These are phyloP conservation scores for Mycena epipterygia DNA, from an alignment of 768 basidiomycete genomes.

Conservation along the genomic window DNA sequence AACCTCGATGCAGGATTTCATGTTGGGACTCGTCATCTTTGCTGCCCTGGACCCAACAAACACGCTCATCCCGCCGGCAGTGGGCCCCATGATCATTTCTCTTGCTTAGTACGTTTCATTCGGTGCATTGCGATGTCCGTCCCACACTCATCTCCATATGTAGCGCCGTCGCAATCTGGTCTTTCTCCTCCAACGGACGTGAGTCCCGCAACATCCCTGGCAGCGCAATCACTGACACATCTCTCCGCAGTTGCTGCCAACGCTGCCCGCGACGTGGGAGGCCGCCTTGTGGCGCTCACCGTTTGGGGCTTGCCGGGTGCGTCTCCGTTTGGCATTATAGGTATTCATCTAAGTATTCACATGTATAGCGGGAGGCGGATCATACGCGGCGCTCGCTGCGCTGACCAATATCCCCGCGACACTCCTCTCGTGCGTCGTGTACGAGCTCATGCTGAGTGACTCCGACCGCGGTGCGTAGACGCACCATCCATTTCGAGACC, in stretches of 20 bases:
- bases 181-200: constrained; percentile 63
- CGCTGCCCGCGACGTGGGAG: constrained; percentile 77
- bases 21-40: constrained; percentile 67
- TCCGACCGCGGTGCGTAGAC: constrained; percentile 69
- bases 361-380: constrained; percentile 37
- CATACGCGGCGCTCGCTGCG: constrained; percentile 74
- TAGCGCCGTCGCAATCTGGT: constrained; percentile 73
- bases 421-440: constrained; percentile 64
- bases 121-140: constrained; percentile 36
- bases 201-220: neutral
- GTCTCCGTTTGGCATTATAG: neutral
- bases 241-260: constrained; percentile 64
- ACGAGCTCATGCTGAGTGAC: constrained; percentile 71
- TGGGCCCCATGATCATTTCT: constrained; percentile 66
- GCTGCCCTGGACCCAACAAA: constrained; percentile 71
- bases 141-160: neutral
- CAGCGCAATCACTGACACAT: neutral
- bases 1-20: constrained; percentile 51
- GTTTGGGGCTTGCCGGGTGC: constrained; percentile 67
- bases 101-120: constrained; percentile 66
- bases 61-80: constrained; percentile 65
- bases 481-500: neutral
- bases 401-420: constrained; percentile 78
- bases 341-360: neutral
- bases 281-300: constrained; percentile 68